Conservation (phyloP, 1,284 basidiomycete species). For the Sporisorium graminicola region DNA sequence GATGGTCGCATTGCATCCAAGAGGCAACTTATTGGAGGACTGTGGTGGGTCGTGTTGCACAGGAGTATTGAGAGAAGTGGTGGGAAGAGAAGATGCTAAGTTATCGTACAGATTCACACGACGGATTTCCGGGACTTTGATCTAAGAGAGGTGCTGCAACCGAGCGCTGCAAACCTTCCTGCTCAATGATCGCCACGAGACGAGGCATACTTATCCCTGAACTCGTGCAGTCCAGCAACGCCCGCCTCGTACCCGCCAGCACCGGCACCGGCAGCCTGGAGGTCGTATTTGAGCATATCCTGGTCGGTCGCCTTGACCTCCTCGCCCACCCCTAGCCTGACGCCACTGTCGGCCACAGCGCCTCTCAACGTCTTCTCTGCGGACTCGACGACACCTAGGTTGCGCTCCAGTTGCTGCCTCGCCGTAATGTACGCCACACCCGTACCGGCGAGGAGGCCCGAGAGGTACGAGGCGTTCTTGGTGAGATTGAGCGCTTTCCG, state of each 20-base stretch:
- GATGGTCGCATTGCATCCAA: too few species aligned
- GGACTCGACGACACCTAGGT: slow-evolving; percentile 35
- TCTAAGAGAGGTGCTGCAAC: too few species aligned
- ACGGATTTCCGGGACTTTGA: too few species aligned
- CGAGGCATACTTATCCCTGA: slow-evolving; percentile 39
- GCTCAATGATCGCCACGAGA: slow-evolving; percentile 47
- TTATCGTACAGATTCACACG: too few species aligned
- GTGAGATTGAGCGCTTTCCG: slow-evolving; percentile 33
- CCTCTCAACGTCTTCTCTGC: slow-evolving; percentile 27
- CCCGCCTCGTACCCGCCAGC: slow-evolving; percentile 31
- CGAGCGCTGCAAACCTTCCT: too few species aligned
- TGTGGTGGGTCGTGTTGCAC: too few species aligned
- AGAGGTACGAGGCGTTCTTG: slow-evolving; percentile 45
- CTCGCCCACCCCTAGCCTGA: neutral
- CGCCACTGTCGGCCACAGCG: slow-evolving; percentile 1
- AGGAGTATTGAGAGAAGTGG: too few species aligned
- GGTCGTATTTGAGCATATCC: slow-evolving; percentile 51
- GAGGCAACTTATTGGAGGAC: too few species aligned
- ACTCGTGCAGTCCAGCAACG: slow-evolving; percentile 39
- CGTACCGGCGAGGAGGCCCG: slow-evolving; percentile 43
- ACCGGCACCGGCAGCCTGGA: slow-evolving; percentile 25
- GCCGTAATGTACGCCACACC: slow-evolving; percentile 54
- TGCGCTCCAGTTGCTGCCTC: slow-evolving; percentile 40
- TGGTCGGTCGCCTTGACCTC: slow-evolving; percentile 28
- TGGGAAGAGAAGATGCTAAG: too few species aligned